phyloP scores from a whole-genome alignment of 208 protist genomes.

The Crithidia mellificae region DNA sequence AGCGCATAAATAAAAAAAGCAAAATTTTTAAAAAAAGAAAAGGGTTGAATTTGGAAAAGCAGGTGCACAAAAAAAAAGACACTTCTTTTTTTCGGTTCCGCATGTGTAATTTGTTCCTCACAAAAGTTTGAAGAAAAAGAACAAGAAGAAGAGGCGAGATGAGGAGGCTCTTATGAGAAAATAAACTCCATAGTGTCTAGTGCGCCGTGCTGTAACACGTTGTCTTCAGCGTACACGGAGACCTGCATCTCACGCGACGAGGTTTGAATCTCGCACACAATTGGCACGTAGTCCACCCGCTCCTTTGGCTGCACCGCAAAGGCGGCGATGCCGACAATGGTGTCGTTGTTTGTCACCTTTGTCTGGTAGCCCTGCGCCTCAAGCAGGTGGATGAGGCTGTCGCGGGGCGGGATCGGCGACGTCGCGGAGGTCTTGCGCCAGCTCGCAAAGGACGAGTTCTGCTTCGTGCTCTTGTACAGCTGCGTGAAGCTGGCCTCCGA shows the following conservation, averaged over 20 bases:
- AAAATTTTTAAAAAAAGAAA: too few relatives aligned
- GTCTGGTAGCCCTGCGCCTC: slow-evolving; percentile 25
- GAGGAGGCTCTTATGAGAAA: too few relatives aligned
- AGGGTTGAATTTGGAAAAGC: too few relatives aligned
- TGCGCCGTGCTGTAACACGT: slow-evolving; percentile 36
- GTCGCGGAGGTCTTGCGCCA: slow-evolving; percentile 30
- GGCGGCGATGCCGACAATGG: slow-evolving; percentile 56
- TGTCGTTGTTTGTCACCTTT: slow-evolving; percentile 17
- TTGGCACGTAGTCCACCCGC: slow-evolving; percentile 54
- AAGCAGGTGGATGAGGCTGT: slow-evolving; percentile 10
- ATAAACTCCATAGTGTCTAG: slow-evolving; percentile 34
- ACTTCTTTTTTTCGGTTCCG: too few relatives aligned
- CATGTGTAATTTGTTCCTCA: too few relatives aligned
- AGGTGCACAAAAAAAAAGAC: too few relatives aligned
- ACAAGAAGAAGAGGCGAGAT: too few relatives aligned
- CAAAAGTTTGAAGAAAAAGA: too few relatives aligned
- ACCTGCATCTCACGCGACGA: slow-evolving; percentile 37
- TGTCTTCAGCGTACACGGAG: slow-evolving; percentile 39
- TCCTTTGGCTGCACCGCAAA: slow-evolving; percentile 67
- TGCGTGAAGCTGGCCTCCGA: slow-evolving; percentile 36
- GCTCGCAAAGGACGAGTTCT: slow-evolving; percentile 24
- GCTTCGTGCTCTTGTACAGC: slow-evolving; percentile 47
- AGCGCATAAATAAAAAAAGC: too few relatives aligned
- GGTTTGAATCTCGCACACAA: slow-evolving; percentile 54
- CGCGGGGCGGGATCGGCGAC: slow-evolving; percentile 3